Conservation (phyloP, 306 rosid genomes). For the Hippophae gyantsensis region DNA sequence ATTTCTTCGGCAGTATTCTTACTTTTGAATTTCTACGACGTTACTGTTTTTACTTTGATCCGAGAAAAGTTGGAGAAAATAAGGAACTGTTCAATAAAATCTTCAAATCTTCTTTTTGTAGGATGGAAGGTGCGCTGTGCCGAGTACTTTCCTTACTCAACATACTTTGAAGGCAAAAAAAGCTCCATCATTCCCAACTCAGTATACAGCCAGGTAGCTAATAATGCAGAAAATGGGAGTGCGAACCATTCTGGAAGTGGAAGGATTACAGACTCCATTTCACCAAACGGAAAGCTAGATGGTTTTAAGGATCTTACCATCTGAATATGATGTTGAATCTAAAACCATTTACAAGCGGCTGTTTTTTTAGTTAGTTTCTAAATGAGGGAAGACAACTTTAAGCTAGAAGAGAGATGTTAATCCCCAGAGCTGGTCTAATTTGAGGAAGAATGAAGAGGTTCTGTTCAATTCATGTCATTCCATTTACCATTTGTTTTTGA, state of each 20-base stretch:
- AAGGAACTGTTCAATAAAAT: no score
- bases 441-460: no score
- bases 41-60: no score
- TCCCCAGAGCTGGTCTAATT: no score
- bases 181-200: slow-evolving; percentile 71
- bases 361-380: slow-evolving; percentile 10
- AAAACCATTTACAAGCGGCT: slow-evolving; percentile 12
- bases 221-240: slow-evolving; percentile 48
- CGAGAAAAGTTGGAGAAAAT: no score
- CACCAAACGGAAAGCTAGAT: slow-evolving; percentile 59
- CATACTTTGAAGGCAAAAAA: slow-evolving; percentile 53
- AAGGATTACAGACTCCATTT: slow-evolving; percentile 32
- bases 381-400: slow-evolving; percentile 21
- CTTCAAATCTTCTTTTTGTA: slow-evolving; percentile 16
- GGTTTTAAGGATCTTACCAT: slow-evolving; percentile 52
- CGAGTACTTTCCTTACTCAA: slow-evolving; percentile 69
- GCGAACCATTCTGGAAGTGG: slow-evolving; percentile 23
- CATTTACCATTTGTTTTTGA: no score
- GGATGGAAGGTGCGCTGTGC: slow-evolving; percentile 87
- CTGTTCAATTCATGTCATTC: no score
- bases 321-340: slow-evolving; percentile 15
- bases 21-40: no score
- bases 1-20: no score
- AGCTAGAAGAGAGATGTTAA: slow-evolving; percentile 4
- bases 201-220: slow-evolving; percentile 33